Evolutionary conservation across 108 stramenopile genomes (phyloP).

Genomic region (Skeletonema marinoi): DNA sequence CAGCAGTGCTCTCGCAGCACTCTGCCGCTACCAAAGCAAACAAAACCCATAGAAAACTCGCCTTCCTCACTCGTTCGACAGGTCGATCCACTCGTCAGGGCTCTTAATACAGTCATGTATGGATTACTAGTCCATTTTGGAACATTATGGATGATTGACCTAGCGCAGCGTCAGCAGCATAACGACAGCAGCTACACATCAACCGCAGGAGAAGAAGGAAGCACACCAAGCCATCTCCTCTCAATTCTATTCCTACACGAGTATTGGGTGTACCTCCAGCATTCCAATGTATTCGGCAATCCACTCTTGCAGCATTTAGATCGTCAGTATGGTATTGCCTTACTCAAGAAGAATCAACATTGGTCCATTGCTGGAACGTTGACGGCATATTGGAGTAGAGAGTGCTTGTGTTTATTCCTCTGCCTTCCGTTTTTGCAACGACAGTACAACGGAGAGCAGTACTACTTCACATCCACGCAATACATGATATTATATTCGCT

Average conservation of each 20-base stretch:
- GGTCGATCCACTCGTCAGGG: constrained; percentile 52
- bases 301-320: constrained; percentile 53
- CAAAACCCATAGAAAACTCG: neutral
- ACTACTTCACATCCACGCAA: constrained; percentile 37
- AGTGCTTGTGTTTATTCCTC: constrained; percentile 47
- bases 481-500: constrained; percentile 56
- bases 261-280: constrained; percentile 61
- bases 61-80: constrained; percentile 22
- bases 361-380: constrained; percentile 59
- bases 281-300: constrained; percentile 53
- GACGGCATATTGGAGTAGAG: constrained; percentile 53
- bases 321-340: constrained; percentile 55
- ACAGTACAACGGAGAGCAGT: neutral
- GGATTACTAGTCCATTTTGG: constrained; percentile 53
- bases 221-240: neutral
- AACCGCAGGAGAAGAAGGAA: neutral
- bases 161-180: neutral
- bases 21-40: neutral
- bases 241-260: constrained; percentile 42
- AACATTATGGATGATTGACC: constrained; percentile 39
- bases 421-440: constrained; percentile 41
- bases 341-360: constrained; percentile 48
- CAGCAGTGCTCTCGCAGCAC: neutral
- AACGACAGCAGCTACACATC: neutral
- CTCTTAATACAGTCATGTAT: constrained; percentile 49